Evolutionary conservation across 495 filamentous ascomycete genomes (phyloP).

Genomic region (Hyaloscypha variabilis): DNA sequence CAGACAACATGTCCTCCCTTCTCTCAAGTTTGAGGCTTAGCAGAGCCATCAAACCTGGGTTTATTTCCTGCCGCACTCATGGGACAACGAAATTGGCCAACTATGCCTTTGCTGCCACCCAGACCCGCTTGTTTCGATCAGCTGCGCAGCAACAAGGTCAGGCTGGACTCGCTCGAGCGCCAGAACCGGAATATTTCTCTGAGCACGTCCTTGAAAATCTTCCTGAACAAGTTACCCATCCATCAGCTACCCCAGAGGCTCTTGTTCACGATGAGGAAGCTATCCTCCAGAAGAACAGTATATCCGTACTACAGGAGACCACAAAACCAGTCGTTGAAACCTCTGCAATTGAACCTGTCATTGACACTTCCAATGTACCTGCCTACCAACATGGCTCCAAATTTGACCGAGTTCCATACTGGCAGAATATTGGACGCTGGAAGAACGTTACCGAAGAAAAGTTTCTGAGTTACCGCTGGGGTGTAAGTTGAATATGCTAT

Average conservation of each 20-base stretch:
- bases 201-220: not conserved
- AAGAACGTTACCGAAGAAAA: conserved; percentile 42
- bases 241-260: not conserved
- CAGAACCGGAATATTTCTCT: not conserved
- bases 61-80: not conserved
- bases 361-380: not conserved
- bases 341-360: not conserved
- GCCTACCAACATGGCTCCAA: conserved; percentile 10
- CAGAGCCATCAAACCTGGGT: not conserved
- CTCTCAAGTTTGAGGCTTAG: not conserved
- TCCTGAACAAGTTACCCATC: not conserved
- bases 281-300: not conserved
- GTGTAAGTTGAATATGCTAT: conserved; percentile 38
- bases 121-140: not conserved
- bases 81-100: not conserved
- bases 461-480: conserved; percentile 50
- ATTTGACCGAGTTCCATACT: conserved; percentile 33
- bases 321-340: not conserved
- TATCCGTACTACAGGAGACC: not conserved
- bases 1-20: not conserved
- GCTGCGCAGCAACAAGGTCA: not conserved
- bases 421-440: conserved; percentile 48
- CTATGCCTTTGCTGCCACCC: not conserved
- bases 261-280: not conserved
- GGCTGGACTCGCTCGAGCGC: conserved; percentile 1